Evolutionary conservation across 768 basidiomycete genomes (phyloP).

Genomic region (Pulveroboletus sp.): DNA sequence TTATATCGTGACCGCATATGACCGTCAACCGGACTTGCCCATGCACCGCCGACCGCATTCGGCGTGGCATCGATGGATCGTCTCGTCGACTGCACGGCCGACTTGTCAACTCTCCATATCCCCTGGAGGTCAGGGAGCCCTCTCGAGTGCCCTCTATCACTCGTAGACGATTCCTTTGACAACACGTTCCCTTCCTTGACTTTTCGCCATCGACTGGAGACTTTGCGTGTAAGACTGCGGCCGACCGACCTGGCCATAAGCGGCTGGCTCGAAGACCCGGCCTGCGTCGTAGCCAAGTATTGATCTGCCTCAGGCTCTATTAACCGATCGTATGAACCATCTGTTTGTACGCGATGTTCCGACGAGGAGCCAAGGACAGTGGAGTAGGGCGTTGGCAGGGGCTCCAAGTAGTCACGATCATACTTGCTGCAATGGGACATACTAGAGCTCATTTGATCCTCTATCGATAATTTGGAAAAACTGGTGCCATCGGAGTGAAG

Average conservation of each 20-base stretch:
- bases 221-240: slow-evolving; percentile 31
- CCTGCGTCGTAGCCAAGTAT: background rate
- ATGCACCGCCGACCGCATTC: slow-evolving; percentile 6
- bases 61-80: slow-evolving; percentile 17
- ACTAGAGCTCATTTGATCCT: slow-evolving; percentile 20
- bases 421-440: slow-evolving; percentile 4
- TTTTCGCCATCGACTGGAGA: slow-evolving; percentile 34
- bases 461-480: slow-evolving; percentile 21
- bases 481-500: slow-evolving; percentile 14
- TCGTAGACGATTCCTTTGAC: slow-evolving; percentile 25
- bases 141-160: slow-evolving; percentile 12
- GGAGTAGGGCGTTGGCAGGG: slow-evolving; percentile 44
- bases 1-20: slow-evolving; percentile 13
- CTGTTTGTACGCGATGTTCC: slow-evolving; percentile 42
- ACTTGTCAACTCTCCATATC: slow-evolving; percentile 7
- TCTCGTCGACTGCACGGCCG: slow-evolving; percentile 6
- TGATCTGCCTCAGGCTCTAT: slow-evolving; percentile 4
- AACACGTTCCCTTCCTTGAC: slow-evolving; percentile 5
- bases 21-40: slow-evolving; percentile 10
- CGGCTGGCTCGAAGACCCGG: slow-evolving; percentile 1
- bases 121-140: slow-evolving; percentile 36
- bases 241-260: slow-evolving; percentile 11
- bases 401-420: slow-evolving; percentile 13
- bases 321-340: slow-evolving; percentile 37
- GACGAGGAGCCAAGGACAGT: slow-evolving; percentile 49